Evolutionary conservation across 805 yeast genomes (phyloP).

Genomic region (Wickerhamomyces xylosicus): DNA sequence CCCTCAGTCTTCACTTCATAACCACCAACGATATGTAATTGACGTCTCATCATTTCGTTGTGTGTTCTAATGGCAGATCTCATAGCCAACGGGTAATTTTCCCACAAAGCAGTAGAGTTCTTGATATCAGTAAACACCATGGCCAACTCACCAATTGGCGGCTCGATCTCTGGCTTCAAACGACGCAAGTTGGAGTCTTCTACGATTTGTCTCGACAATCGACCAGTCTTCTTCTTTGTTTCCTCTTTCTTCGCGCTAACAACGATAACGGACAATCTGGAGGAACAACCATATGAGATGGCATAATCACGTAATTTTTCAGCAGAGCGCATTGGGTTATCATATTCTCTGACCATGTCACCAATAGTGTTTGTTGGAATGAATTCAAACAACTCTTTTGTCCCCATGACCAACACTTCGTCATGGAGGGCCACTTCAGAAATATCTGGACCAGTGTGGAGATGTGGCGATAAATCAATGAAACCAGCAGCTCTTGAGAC

Average conservation of each 20-base stretch:
- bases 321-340: constrained; percentile 85
- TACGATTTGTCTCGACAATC: constrained; percentile 37
- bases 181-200: constrained; percentile 77
- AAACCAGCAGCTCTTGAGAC: constrained; percentile 92
- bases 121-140: constrained; percentile 97
- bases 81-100: constrained; percentile 86
- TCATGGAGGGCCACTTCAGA: constrained; percentile 55
- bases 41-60: constrained; percentile 89
- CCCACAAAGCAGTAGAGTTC: constrained; percentile 91
- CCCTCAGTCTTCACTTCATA: constrained; percentile 99
- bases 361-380: constrained; percentile 80
- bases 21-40: constrained; percentile 86
- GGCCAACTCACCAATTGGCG: constrained; percentile 91
- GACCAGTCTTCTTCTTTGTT: constrained; percentile 23
- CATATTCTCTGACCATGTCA: constrained; percentile 74
- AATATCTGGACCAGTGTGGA: constrained; percentile 81
- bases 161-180: constrained; percentile 81
- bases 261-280: constrained; percentile 74
- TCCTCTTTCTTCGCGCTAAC: constrained; percentile 47
- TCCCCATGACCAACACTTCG: constrained; percentile 78
- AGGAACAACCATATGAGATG: constrained; percentile 79
- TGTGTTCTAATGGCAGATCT: constrained; percentile 93
- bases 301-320: constrained; percentile 91
- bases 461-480: constrained; percentile 74
- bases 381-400: constrained; percentile 77